A percentile compares a stretch with the other conserved stretches of the same genome.
phyloP scores from a whole-genome alignment of 495 filamentous ascomycete genomes.

The Neohortaea acidophila region DNA sequence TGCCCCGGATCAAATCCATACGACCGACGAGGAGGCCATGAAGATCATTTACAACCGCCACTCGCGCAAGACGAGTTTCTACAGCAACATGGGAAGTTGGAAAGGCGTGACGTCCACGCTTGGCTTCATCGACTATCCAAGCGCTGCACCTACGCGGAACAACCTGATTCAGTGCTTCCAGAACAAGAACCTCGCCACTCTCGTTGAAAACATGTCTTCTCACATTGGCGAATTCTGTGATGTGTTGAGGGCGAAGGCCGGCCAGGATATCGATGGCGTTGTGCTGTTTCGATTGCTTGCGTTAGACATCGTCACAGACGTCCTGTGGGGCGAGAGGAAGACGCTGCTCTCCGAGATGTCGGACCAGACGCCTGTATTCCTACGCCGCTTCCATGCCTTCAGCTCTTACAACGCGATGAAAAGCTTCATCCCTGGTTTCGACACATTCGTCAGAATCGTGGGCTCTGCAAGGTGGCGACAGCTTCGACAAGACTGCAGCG shows the following conservation, averaged over 20 bases:
- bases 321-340: slow-evolving; percentile 6
- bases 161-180: slow-evolving; percentile 10
- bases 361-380: slow-evolving; percentile 1
- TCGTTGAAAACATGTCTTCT: not conserved
- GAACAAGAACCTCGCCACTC: slow-evolving; percentile 7
- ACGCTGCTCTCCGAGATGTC: not conserved
- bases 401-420: slow-evolving; percentile 7
- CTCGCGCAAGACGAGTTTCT: slow-evolving; percentile 7
- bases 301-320: slow-evolving; percentile 9
- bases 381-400: slow-evolving; percentile 8
- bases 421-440: slow-evolving; percentile 6
- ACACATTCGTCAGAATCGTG: not conserved
- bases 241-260: not conserved
- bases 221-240: slow-evolving; percentile 4
- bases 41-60: slow-evolving; percentile 8
- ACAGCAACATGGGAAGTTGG: slow-evolving; percentile 5
- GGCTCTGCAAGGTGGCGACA: slow-evolving; percentile 2
- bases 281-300: slow-evolving; percentile 6
- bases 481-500: slow-evolving; percentile 5
- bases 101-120: slow-evolving; percentile 8
- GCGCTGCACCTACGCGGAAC: slow-evolving; percentile 7
- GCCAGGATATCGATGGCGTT: slow-evolving; percentile 5
- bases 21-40: slow-evolving; percentile 6
- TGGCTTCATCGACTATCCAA: slow-evolving; percentile 2
- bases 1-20: slow-evolving; percentile 9